Conservation (phyloP, 1,139 yeast species). For the Yamadazyma aaseri region DNA sequence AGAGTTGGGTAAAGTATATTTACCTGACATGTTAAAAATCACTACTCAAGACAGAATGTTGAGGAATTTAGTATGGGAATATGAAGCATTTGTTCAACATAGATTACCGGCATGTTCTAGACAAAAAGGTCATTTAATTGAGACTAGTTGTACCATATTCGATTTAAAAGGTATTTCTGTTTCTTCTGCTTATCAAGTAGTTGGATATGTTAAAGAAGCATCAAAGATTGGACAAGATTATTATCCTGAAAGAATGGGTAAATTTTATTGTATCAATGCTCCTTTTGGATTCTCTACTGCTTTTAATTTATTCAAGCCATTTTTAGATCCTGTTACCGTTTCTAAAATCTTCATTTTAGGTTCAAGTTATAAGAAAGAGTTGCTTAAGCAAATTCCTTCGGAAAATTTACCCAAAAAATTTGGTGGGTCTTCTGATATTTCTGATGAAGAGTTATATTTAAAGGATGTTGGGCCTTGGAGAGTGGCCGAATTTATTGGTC, state of each 20-base stretch:
- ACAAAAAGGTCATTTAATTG: slow-evolving; percentile 71
- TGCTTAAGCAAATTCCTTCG: slow-evolving; percentile 87
- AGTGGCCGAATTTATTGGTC: slow-evolving; percentile 77
- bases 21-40: slow-evolving; percentile 87
- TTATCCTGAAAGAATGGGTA: slow-evolving; percentile 99
- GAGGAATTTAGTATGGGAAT: slow-evolving; percentile 95
- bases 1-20: slow-evolving; percentile 87
- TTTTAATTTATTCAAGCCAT: slow-evolving; percentile 85
- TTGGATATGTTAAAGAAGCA: slow-evolving; percentile 88
- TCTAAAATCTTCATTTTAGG: slow-evolving; percentile 91
- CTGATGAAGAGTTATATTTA: slow-evolving; percentile 77
- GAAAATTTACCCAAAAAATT: slow-evolving; percentile 89
- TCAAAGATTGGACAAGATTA: slow-evolving; percentile 93
- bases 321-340: slow-evolving; percentile 97
- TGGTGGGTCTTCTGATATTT: slow-evolving; percentile 75
- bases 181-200: slow-evolving; percentile 78
- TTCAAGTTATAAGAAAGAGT: slow-evolving; percentile 71
- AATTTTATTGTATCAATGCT: slow-evolving; percentile 91
- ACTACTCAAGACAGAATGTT: slow-evolving; percentile 96
- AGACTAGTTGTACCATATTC: slow-evolving; percentile 93
- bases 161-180: slow-evolving; percentile 94
- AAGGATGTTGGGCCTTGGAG: slow-evolving; percentile 98
- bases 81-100: slow-evolving; percentile 80
- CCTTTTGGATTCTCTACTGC: slow-evolving; percentile 98
- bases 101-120: slow-evolving; percentile 96